Base-by-base conservation (phyloP, 1,284 basidiomycete genomes). In the Sphagnurus paluster region DNA sequence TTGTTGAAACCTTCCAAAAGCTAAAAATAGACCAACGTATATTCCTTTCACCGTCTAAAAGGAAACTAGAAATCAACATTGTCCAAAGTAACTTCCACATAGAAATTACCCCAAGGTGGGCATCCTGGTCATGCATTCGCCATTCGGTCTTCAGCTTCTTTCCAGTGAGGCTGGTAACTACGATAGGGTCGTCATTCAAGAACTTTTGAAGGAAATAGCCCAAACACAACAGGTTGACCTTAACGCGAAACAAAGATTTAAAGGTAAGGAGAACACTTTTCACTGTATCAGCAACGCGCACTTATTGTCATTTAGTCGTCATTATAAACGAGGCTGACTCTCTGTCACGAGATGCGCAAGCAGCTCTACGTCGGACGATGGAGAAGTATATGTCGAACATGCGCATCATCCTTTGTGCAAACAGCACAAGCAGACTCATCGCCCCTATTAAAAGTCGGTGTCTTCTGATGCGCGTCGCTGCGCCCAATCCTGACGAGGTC, bases 331-430 rank as follows among this genome's bases (percentile, higher is more conserved):
- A 98, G 69, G 97, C 96, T 0, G 96, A 99, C 66, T 85, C 90
- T 0, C 79, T 99, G 37, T 87, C 93, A 10, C 85, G 95, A 54
- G 96, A 99, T 70, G 96, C 96, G 0, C 96, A 99, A 73, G 94
- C 96, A 1, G 96, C 96, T 4, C 77, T 99, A 34, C 87, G 97
- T 60, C 80, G 97, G 48, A 99, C 96, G 2, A 99, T 99, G 96
- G 96, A 99, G 61, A 96, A 98, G 68, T 99, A 98, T 74, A 98
- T 98, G 90, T 85, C 84, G 39, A 99, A 98, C 66, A 81, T 99
- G 80, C 85, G 97, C 37, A 84, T 99, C 55, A 96, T 99, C 58
- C 80, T 99, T 9, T 98, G 96, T 65, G 93, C 96, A n/a, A 97
- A 93, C 67, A 95, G 91, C 63, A 98, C 97, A 2, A 91, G 90